Conservation (phyloP, 2,329 filamentous ascomycete genomes). For the Scolecobasidium constrictum region DNA sequence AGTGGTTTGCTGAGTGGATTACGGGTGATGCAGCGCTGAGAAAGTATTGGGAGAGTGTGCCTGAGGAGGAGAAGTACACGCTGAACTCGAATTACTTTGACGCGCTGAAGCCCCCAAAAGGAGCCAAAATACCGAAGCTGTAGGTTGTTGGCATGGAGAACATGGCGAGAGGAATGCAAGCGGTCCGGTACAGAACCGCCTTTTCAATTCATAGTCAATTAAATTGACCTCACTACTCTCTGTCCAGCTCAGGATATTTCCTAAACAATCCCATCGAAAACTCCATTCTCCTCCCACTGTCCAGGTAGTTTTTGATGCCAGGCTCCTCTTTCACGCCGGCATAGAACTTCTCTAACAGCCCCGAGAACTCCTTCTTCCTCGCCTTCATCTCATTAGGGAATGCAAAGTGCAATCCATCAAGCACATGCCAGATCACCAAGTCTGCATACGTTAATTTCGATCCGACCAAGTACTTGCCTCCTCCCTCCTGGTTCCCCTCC, state of each 20-base stretch:
- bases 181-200: too few relatives aligned
- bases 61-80: conserved; percentile 16
- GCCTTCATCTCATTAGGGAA: conserved; percentile 57
- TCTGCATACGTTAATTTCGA: conserved; percentile 59
- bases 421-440: conserved; percentile 59
- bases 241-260: conserved; percentile 62
- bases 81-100: conserved; percentile 12
- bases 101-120: too few relatives aligned
- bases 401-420: conserved; percentile 46
- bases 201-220: too few relatives aligned
- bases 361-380: conserved; percentile 45
- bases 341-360: conserved; percentile 52
- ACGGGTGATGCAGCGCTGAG: conserved; percentile 17
- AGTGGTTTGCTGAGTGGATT: conserved; percentile 25
- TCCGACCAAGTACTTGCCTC: conserved; percentile 55
- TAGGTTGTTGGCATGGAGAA: too few relatives aligned
- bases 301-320: conserved; percentile 57
- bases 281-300: conserved; percentile 49
- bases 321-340: conserved; percentile 50
- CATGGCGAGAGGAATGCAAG: too few relatives aligned
- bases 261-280: conserved; percentile 60
- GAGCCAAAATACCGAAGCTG: too few relatives aligned
- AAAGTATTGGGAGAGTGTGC: conserved; percentile 17
- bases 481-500: conserved; percentile 43
- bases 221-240: too few relatives aligned